Percentiles rank a stretch among this genome's conserved stretches.
Evolutionary conservation across 257 asterid genomes (phyloP).

Genomic region (Forsythia viridissima): DNA sequence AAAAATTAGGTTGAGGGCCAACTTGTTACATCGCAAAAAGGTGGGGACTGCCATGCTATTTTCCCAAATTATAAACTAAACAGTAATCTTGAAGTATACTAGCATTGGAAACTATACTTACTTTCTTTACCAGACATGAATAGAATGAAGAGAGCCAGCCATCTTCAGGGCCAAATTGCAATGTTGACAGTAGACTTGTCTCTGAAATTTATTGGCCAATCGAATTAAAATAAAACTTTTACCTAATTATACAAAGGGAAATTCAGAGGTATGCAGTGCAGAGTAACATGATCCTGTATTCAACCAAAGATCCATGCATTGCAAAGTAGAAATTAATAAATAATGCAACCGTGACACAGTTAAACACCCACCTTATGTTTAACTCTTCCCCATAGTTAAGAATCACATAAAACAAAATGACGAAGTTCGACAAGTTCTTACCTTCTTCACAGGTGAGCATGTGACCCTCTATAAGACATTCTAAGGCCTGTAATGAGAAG

Average conservation of each 20-base stretch:
- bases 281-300: background rate
- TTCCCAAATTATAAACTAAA: background rate
- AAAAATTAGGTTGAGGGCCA: background rate
- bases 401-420: background rate
- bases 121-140: constrained; percentile 91
- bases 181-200: constrained; percentile 60
- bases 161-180: constrained; percentile 86
- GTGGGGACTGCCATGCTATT: background rate
- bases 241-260: constrained; percentile 17
- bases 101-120: constrained; percentile 34
- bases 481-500: constrained; percentile 74
- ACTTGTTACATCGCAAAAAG: background rate
- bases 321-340: constrained; percentile 17
- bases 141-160: constrained; percentile 96
- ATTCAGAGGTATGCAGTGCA: constrained; percentile 17
- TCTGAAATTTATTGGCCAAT: constrained; percentile 50
- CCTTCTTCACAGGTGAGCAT: constrained; percentile 98
- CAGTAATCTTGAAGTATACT: constrained; percentile 9
- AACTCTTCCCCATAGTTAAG: background rate
- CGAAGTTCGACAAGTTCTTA: constrained; percentile 24
- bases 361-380: background rate
- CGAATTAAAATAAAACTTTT: constrained; percentile 21
- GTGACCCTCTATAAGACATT: constrained; percentile 88
- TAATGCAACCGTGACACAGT: background rate
- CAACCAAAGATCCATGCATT: constrained; percentile 16